A percentile compares a stretch with the other conserved stretches of the same genome.
phyloP scores from a whole-genome alignment of 768 basidiomycete genomes.

The Suillus paluster region DNA sequence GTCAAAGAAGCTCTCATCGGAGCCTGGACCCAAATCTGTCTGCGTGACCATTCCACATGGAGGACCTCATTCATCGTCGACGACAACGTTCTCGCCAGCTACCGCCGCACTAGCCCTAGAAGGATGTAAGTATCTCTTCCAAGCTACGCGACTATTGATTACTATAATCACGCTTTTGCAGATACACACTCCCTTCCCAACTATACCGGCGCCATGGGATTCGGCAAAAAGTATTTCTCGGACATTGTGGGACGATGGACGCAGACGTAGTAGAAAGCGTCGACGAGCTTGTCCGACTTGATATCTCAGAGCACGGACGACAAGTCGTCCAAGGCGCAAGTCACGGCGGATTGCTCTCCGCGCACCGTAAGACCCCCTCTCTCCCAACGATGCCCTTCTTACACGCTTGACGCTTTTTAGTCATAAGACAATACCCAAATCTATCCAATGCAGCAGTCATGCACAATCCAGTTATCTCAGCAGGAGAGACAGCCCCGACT shows the following conservation, averaged over 20 bases:
- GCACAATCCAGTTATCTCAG: slow-evolving; percentile 72
- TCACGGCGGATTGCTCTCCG: too few species aligned
- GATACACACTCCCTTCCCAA: slow-evolving; percentile 66
- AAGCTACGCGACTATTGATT: background rate
- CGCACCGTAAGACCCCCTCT: too few species aligned
- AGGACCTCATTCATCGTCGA: slow-evolving; percentile 57
- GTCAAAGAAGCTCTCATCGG: slow-evolving; percentile 23
- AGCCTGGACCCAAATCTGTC: slow-evolving; percentile 34
- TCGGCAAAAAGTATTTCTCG: slow-evolving; percentile 61
- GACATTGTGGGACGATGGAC: slow-evolving; percentile 66
- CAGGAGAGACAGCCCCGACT: slow-evolving; percentile 76
- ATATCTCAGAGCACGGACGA: too few species aligned
- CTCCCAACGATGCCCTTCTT: background rate
- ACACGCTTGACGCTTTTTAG: slow-evolving; percentile 35
- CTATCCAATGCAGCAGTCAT: slow-evolving; percentile 65
- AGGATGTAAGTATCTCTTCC: slow-evolving; percentile 54
- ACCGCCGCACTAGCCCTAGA: slow-evolving; percentile 54
- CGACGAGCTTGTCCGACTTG: slow-evolving; percentile 51
- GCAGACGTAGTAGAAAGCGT: slow-evolving; percentile 67
- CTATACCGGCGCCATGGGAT: slow-evolving; percentile 72
- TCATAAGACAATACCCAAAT: slow-evolving; percentile 67
- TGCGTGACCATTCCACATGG: too few species aligned
- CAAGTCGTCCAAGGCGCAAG: too few species aligned
- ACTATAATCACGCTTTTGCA: slow-evolving; percentile 24
- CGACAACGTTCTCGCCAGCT: slow-evolving; percentile 51